Evolutionary conservation across 2,329 filamentous ascomycete species (phyloP).

Genomic region (Malbranchea zuffiana): DNA sequence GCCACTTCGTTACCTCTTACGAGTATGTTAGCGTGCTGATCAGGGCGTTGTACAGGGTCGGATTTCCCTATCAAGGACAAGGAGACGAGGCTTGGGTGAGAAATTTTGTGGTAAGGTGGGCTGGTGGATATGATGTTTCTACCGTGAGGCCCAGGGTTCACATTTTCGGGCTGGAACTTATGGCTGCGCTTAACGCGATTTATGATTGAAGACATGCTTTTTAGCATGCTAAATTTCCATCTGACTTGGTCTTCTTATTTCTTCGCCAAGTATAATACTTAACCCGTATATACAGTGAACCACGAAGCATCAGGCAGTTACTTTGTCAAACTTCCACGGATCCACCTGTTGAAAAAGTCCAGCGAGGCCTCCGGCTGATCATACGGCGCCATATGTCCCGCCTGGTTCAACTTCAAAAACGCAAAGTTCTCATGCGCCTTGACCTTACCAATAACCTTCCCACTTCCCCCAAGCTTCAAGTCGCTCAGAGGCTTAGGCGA

Average conservation of each 20-base stretch:
- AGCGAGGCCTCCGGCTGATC: constrained; percentile 84
- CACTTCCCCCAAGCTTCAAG: constrained; percentile 43
- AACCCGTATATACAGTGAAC: neutral
- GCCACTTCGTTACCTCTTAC: too few relatives aligned
- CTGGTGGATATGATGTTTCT: too few relatives aligned
- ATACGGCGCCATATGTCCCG: constrained; percentile 95
- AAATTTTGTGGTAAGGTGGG: too few relatives aligned
- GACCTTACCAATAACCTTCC: constrained; percentile 56
- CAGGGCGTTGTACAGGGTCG: too few relatives aligned
- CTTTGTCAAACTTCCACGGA: constrained; percentile 63
- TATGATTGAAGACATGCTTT: neutral
- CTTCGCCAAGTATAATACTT: neutral
- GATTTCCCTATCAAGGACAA: too few relatives aligned
- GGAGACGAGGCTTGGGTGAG: too few relatives aligned
- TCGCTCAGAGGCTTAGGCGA: constrained; percentile 59
- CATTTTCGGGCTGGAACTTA: neutral
- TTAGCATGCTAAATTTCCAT: neutral
- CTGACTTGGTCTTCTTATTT: neutral
- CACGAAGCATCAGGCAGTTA: neutral
- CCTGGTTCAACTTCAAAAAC: constrained; percentile 78
- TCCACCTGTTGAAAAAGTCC: constrained; percentile 92
- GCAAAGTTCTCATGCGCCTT: constrained; percentile 90
- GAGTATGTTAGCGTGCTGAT: too few relatives aligned
- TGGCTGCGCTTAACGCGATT: neutral
- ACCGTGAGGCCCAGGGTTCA: too few relatives aligned